Conservation (phyloP, 495 filamentous ascomycete genomes). For the Penicillium verhagenii region DNA sequence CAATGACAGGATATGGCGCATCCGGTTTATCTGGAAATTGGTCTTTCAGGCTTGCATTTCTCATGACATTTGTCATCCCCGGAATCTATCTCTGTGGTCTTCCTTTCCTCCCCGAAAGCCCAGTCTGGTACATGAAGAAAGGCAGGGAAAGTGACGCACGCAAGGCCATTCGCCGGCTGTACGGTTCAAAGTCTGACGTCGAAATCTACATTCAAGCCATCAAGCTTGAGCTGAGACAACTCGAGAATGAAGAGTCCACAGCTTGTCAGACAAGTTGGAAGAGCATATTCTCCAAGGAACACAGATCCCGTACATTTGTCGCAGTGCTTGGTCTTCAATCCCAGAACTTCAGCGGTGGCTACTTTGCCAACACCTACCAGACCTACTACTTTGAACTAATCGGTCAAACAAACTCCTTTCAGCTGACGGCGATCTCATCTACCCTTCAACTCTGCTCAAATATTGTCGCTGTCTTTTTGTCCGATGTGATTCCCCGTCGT, state of each 20-base stretch:
- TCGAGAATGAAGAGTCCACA: constrained; percentile 1
- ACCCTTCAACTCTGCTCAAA: constrained; percentile 10
- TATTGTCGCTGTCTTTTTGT: not conserved
- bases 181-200: constrained; percentile 6
- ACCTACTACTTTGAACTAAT: constrained; percentile 17
- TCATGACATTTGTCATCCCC: constrained; percentile 16
- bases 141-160: constrained; percentile 10
- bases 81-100: constrained; percentile 14
- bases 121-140: constrained; percentile 16
- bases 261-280: constrained; percentile 16
- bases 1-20: constrained; percentile 13
- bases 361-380: constrained; percentile 16
- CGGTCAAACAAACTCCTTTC: constrained; percentile 13
- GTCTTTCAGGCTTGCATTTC: constrained; percentile 15
- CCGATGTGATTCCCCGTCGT: constrained; percentile 13
- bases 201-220: constrained; percentile 8
- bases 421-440: constrained; percentile 15
- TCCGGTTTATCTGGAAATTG: constrained; percentile 7
- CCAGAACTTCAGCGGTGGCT: constrained; percentile 14
- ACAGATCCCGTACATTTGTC: constrained; percentile 13
- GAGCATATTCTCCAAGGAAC: constrained; percentile 16
- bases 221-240: constrained; percentile 9
- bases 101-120: constrained; percentile 15
- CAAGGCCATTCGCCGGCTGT: constrained; percentile 10
- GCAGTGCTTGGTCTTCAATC: constrained; percentile 16